These are phyloP conservation scores for Chlorella ohadii DNA, from an alignment of 139 green algal species.

Conservation along the genomic window DNA sequence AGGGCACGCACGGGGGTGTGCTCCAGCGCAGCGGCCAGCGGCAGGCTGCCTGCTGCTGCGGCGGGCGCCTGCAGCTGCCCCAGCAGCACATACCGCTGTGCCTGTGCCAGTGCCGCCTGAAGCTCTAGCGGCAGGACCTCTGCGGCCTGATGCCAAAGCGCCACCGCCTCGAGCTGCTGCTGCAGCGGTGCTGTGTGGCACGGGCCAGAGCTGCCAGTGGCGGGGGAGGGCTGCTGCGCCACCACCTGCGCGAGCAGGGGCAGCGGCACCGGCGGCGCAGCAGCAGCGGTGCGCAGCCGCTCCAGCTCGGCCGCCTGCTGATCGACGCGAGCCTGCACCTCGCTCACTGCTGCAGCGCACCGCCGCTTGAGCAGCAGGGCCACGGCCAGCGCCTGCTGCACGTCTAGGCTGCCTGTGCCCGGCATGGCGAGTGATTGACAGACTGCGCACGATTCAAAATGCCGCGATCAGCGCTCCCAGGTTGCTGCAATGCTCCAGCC, in stretches of 20 bases:
- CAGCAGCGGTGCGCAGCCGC: background rate
- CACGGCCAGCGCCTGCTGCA: constrained; percentile 15
- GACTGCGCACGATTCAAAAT: background rate
- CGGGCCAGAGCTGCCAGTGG: background rate
- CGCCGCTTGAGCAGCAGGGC: background rate
- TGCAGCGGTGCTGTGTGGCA: background rate
- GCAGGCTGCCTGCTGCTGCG: background rate
- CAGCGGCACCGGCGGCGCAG: background rate
- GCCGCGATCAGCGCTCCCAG: too few species aligned
- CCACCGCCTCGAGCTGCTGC: background rate
- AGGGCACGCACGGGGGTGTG: constrained; percentile 11
- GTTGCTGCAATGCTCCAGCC: background rate
- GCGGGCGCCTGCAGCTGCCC: background rate
- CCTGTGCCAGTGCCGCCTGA: background rate
- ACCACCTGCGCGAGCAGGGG: background rate
- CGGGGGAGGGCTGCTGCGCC: background rate
- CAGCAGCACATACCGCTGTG: constrained; percentile 16
- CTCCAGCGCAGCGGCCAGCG: background rate
- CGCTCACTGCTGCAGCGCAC: background rate
- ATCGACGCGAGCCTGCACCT: background rate
- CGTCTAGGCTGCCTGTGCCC: background rate
- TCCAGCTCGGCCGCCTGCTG: constrained; percentile 1
- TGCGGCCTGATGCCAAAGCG: constrained; percentile 6
- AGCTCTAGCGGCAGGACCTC: background rate
- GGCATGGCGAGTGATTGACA: too few species aligned